These are phyloP conservation scores for Myxozyma neotropica DNA, from an alignment of 805 yeast species.

Conservation along the genomic window DNA sequence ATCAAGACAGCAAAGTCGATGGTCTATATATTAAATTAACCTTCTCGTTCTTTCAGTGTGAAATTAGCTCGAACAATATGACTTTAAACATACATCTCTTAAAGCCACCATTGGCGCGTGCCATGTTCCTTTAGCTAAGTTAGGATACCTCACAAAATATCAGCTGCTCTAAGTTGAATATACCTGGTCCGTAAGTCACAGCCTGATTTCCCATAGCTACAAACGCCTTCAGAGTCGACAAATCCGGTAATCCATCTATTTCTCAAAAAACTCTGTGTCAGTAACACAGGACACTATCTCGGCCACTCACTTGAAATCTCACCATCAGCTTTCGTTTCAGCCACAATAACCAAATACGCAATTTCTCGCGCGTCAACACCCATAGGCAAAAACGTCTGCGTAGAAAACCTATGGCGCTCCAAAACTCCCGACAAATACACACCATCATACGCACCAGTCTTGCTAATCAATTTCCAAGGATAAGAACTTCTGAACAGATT, in stretches of 20 bases:
- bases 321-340: constrained; percentile 49
- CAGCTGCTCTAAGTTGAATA: not conserved
- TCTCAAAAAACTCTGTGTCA: constrained; percentile 35
- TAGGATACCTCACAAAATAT: not conserved
- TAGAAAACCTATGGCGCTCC: constrained; percentile 85
- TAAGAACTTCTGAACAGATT: constrained; percentile 82
- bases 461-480: constrained; percentile 60
- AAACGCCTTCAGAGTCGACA: constrained; percentile 64
- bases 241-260: constrained; percentile 59
- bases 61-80: too few species aligned
- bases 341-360: constrained; percentile 82
- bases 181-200: constrained; percentile 54
- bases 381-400: constrained; percentile 92
- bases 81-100: constrained; percentile 45
- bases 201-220: constrained; percentile 81
- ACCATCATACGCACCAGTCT: constrained; percentile 11
- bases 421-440: constrained; percentile 64
- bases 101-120: constrained; percentile 96
- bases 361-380: constrained; percentile 55
- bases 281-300: too few species aligned
- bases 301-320: not conserved
- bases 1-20: constrained; percentile 87
- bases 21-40: constrained; percentile 32
- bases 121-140: constrained; percentile 61
- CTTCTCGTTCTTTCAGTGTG: too few species aligned